Base-by-base conservation (phyloP, 345 rosid genomes). In the Pugionium cornutum region DNA sequence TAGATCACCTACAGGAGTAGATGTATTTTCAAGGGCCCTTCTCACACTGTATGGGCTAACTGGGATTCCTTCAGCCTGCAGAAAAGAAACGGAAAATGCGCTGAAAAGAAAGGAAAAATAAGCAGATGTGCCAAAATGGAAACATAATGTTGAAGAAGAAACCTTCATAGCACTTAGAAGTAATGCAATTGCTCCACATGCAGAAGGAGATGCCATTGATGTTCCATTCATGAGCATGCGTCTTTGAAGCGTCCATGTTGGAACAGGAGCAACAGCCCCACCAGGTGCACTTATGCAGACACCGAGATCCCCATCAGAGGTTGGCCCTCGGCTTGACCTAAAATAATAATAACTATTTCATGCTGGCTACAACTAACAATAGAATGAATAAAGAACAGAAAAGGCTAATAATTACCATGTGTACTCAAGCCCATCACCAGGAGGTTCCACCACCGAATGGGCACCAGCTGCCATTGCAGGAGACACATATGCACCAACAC, bases 181-280 rank as follows among this genome's bases (percentile, higher is more conserved):
- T 75, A 91, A 80, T 39, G 96, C 97, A 70, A 89, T 78, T 69
- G 95, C 97, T 46, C 99, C 99, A 82, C 99, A 95, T 55, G 99
- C 97, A 73, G 96, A 95, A 58, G 97, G 99, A 83, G 97, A 95
- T 67, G 97, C 80, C 99, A 95, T 95, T 65, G 99, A 95, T 60
- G 99, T 95, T 67, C 99, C 99, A 81, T 91, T 95, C 99, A 89
- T 91, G 62, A 95, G 92, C 97, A 88, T 91, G 58, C 96, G 95
- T 53, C 84, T 81, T 77, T 95, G 99, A 75, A 91, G 97, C 53
- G 97, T 91, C 99, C 99, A 91, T 69, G 89, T 88, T 72, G 99
- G 96, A 34, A 95, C 99, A 53, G 99, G 99, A 74, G 97, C 97
- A 74, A 95, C 89, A 67, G 97, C 99, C 62, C 91, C 99, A 72